Evolutionary conservation across 768 basidiomycete genomes (phyloP), one percentile per base, ranked within the genome.

Genomic region (Imleria badia): DNA sequence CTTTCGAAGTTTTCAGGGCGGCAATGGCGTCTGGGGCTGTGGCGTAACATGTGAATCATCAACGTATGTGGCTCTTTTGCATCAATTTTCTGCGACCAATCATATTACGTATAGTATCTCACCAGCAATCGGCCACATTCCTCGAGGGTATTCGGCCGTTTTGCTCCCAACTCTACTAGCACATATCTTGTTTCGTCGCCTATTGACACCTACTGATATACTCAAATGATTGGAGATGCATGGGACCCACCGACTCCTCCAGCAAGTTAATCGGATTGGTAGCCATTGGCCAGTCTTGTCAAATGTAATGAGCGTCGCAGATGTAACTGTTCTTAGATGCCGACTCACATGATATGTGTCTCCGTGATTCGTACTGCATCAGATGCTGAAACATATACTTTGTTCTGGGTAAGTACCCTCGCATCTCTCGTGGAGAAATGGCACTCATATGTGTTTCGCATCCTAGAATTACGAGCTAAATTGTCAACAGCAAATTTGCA

Each of bases 51-150:
- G 84, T 63, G 64, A 65, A 41, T 86, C 86, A 14, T 80, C 85
- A 3, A 83, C 83, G 77, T 72, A 50, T 12, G 59, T 63, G 14
- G 8, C 6, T 29, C 22, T 19, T 19, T n/a, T 15, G 15, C 19
- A 20, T 9, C 14, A 15, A 6, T 45, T 35, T 23, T 22, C 6
- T 14, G 6, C 17, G 26, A 40, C 44, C 46, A 20, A 49, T 3
- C 26, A 4, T 26, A 26, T n/a, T 3, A 26, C 26, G 3, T 26
- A 3, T 6, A 46, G 31, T 13, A 66, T 82, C 8, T 76, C 85
- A 2, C 87, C 88, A 1, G 89, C 85, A 11, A 61, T 89, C 15
- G 80, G 89, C 34, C 89, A 79, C 70, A 87, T 90, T 70, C 89
- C 89, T 4, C 61, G 68, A 55, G 88, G 87, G 85, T 83, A n/a